Base-by-base conservation (phyloP, 768 basidiomycete species). In the Sistotremastrum suecicum region DNA sequence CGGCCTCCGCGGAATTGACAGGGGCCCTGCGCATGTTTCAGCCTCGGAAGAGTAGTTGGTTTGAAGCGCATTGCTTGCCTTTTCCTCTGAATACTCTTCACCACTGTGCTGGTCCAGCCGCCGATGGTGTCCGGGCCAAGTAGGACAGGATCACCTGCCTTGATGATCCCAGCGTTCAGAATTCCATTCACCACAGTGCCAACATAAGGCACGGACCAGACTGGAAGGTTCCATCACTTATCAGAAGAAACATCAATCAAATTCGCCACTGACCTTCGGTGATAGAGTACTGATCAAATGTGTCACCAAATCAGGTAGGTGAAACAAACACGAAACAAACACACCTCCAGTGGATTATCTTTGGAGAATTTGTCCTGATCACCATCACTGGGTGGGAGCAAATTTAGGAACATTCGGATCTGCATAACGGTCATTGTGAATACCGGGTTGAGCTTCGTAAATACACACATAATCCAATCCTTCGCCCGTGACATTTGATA, bases 1-100 rank as follows among this genome's bases (percentile, higher is more conserved):
- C 95, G 5, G 95, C 95, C 55, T 97, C 92, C 0, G 88, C 95
- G 9, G 72, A 71, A 10, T 69, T 69, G 3, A 99, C 89, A 45
- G 80, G 70, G 20, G 84, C 90, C 34, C 91, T 83, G 50, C 44
- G 29, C 30, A 40, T 5, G 28, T 10, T 7, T 9, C 5, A 28
- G 29, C 7, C 20, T 20, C 20, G 20, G 20, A 20, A 20, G 20
- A 20, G 20, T 37, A 37, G 10, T 10, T 10, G 10, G 12, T 7
- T 41, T 31, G 37, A 35, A 34, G 20, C 1, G 8, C 10, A 34
- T 37, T 11, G 57, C 70, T 34, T 41, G 83, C 84, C 86, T 66
- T 62, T 97, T 99, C 48, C 92, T 75, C 64, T 98, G 92, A 65
- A 99, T 99, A 53, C 79, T 84, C 67, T 86, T 89, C 50, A 99